Percentiles rank a stretch among this genome's conserved stretches.
Conservation (phyloP, 2,329 filamentous ascomycete genomes). For the Elsinoe perseae region DNA sequence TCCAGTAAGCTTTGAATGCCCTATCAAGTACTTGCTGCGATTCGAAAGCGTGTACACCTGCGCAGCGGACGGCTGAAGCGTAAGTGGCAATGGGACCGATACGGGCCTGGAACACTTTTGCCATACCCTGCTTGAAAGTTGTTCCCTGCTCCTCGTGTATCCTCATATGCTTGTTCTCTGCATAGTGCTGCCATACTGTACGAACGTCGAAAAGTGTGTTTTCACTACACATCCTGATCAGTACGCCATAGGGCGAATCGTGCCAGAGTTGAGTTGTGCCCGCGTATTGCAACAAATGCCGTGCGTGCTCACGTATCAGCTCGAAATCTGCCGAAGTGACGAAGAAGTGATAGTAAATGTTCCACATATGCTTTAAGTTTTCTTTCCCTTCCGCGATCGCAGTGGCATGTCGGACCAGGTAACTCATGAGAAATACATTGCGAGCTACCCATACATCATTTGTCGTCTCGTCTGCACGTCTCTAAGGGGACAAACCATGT, state of each 20-base stretch:
- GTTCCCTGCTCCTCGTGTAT: neutral
- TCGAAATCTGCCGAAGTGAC: conserved; percentile 35
- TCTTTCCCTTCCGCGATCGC: conserved; percentile 19
- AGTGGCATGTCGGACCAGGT: conserved; percentile 39
- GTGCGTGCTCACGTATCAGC: neutral
- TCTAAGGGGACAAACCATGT: conserved; percentile 36
- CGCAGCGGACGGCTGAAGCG: conserved; percentile 19
- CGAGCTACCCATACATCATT: conserved; percentile 36
- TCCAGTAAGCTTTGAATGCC: conserved; percentile 26
- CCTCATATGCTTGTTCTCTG: neutral
- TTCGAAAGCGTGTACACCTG: conserved; percentile 24
- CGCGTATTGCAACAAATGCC: no score
- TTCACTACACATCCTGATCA: conserved; percentile 44
- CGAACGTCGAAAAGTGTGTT: conserved; percentile 39
- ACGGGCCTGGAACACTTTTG: neutral
- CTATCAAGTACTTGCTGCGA: conserved; percentile 17
- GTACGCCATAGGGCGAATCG: conserved; percentile 34
- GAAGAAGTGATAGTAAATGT: conserved; percentile 49
- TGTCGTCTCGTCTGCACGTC: neutral
- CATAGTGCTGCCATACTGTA: conserved; percentile 36
- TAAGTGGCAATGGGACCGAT: neutral
- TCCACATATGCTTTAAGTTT: conserved; percentile 38
- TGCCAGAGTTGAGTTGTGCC: neutral
- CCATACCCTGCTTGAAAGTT: neutral
- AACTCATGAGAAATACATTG: conserved; percentile 47